Evolutionary conservation across 768 basidiomycete species (phyloP), one percentile per base, ranked within the genome.

Genomic region (Tulasnella sp.): DNA sequence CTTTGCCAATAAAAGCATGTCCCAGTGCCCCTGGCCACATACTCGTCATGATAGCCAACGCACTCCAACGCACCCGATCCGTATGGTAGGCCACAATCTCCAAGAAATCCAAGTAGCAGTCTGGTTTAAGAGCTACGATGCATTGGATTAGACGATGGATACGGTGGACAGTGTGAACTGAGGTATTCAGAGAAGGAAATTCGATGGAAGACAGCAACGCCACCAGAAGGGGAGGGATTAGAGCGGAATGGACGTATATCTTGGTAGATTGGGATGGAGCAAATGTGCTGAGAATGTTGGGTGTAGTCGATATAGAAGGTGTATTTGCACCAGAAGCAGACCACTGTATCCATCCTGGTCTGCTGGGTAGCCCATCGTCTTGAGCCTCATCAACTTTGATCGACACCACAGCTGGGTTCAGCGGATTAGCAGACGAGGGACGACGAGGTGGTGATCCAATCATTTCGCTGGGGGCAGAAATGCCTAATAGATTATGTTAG

Each of bases 11-110:
- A 16, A 73, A 62, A 33, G 74, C 66, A 64, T 89, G 87, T 0
- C 87, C 87, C 27, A 80, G 60, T 2, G 78, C 69, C 43, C 70
- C 70, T 1, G 84, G 82, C 79, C 81, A 89, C 53, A 80, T 71
- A 5, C 72, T 73, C 8, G 67, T 62, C 20, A 91, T 64, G 5
- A 81, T 62, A 32, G 68, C 63, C 55, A 80, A 63, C 8, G 83
- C 84, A 20, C 67, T 62, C 37, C 70, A 69, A 24, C 82, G 69
- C 20, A 79, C 71, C 46, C 63, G 69, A 5, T 72, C 62, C 3
- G 77, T 71, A 46, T 79, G 76, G 60, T 81, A 80, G 10, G 83
- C 84, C 25, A 79, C 67, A 28, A 86, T 70, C 55, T 83, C 77
- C 8, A 91, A 70, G 1, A 85, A 50, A 63, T 89, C 86, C 37